A percentile compares a stretch with the other conserved stretches of the same genome.
These are phyloP conservation scores for Phoma sp. DNA, from an alignment of 2,329 filamentous ascomycete species.

Conservation along the genomic window DNA sequence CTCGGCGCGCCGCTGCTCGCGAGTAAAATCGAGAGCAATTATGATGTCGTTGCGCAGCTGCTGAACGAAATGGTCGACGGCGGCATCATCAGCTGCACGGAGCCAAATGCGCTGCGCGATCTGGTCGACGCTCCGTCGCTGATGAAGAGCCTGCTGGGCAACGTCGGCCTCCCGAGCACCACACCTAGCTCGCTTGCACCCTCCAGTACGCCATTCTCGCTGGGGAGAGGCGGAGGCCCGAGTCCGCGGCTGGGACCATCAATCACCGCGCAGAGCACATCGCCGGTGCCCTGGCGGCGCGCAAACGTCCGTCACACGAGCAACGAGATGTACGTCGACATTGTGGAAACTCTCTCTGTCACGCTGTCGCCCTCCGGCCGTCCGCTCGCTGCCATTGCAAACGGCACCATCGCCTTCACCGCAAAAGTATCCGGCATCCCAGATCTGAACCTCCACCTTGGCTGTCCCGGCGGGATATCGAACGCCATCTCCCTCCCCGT, in stretches of 20 bases:
- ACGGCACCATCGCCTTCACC: conserved; percentile 93
- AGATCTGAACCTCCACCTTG: conserved; percentile 82
- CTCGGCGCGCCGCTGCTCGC: conserved; percentile 85
- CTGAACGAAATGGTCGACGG: conserved; percentile 96
- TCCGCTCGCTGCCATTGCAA: conserved; percentile 82
- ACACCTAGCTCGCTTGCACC: conserved; percentile 41
- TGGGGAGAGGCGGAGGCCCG: conserved; percentile 31
- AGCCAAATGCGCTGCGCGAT: conserved; percentile 90
- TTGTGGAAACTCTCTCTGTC: conserved; percentile 87
- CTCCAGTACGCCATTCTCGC: conserved; percentile 37
- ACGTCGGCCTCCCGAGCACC: conserved; percentile 75
- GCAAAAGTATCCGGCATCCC: conserved; percentile 94
- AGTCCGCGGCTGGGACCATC: conserved; percentile 32
- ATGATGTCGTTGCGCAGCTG: conserved; percentile 92
- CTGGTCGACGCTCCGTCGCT: conserved; percentile 90
- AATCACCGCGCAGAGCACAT: conserved; percentile 42
- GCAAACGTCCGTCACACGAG: conserved; percentile 94
- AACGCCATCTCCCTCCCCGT: conserved; percentile 85
- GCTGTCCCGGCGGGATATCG: conserved; percentile 72
- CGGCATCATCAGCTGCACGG: conserved; percentile 85
- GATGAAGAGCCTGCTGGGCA: conserved; percentile 86
- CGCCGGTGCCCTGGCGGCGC: conserved; percentile 82
- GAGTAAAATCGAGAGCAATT: conserved; percentile 84
- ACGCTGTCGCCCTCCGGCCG: conserved; percentile 90
- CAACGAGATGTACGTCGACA: conserved; percentile 95